phyloP scores from a whole-genome alignment of 352 stramenopile species.

The Pythium periplocum region DNA sequence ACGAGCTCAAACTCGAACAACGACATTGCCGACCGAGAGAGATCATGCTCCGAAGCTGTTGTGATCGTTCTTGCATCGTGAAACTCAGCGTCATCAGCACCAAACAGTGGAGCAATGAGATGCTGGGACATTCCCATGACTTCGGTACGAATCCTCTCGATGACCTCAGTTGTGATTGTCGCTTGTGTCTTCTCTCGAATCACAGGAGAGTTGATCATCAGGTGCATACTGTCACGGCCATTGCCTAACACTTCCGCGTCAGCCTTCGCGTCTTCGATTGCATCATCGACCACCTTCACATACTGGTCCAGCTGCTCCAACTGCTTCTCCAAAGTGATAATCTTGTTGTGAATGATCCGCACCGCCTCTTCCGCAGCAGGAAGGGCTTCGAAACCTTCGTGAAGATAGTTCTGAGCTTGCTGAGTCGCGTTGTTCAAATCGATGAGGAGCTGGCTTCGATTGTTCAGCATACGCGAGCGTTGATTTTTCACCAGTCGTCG shows the following conservation, averaged over 20 bases:
- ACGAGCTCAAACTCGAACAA: slow-evolving; percentile 85
- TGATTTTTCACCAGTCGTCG: slow-evolving; percentile 80
- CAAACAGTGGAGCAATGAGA: slow-evolving; percentile 70
- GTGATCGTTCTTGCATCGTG: slow-evolving; percentile 62
- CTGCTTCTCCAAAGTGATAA: slow-evolving; percentile 70
- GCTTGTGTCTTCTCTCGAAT: slow-evolving; percentile 2
- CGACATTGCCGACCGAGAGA: slow-evolving; percentile 50
- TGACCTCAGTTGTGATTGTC: slow-evolving; percentile 28
- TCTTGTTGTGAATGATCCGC: slow-evolving; percentile 80
- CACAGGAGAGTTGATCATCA: slow-evolving; percentile 21
- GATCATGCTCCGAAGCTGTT: slow-evolving; percentile 34
- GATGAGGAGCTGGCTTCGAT: slow-evolving; percentile 73
- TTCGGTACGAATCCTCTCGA: slow-evolving; percentile 51
- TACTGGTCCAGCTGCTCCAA: slow-evolving; percentile 58
- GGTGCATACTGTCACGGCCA: slow-evolving; percentile 56
- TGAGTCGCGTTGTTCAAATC: slow-evolving; percentile 79
- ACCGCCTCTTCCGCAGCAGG: slow-evolving; percentile 74
- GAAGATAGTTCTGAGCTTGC: slow-evolving; percentile 78
- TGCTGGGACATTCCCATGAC: slow-evolving; percentile 74
- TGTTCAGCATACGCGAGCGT: slow-evolving; percentile 72
- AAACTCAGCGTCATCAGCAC: slow-evolving; percentile 79
- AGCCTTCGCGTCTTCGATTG: slow-evolving; percentile 60
- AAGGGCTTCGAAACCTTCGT: slow-evolving; percentile 73
- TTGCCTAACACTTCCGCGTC: slow-evolving; percentile 44
- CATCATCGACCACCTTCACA: slow-evolving; percentile 66